Evolutionary conservation across 352 stramenopile species (phyloP).

Genomic region (Globisporangium megalacanthum): DNA sequence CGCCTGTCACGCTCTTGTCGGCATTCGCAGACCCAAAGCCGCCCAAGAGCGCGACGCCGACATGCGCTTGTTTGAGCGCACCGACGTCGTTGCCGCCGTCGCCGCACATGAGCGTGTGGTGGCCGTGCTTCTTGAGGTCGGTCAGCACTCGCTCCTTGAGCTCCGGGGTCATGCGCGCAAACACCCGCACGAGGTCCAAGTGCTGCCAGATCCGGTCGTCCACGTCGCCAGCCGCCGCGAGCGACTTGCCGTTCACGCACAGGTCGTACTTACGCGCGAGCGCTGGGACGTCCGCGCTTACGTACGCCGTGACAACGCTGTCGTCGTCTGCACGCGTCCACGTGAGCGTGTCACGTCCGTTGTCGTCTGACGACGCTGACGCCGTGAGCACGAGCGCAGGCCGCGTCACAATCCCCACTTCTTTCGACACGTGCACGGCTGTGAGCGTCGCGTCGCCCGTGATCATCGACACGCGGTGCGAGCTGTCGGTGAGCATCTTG

Average conservation of each 20-base stretch:
- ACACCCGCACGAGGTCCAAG: conserved; percentile 87
- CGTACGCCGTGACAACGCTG: conserved; percentile 56
- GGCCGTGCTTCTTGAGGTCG: conserved; percentile 90
- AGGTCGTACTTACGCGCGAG: conserved; percentile 82
- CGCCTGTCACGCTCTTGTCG: conserved; percentile 81
- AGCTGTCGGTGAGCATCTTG: conserved; percentile 88
- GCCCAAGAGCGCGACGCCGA: conserved; percentile 77
- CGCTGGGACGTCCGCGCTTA: conserved; percentile 45
- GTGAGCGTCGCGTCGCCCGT: conserved; percentile 98
- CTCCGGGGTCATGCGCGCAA: conserved; percentile 94
- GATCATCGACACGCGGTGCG: conserved; percentile 97
- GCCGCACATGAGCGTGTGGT: conserved; percentile 96
- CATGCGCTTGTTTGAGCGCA: conserved; percentile 90
- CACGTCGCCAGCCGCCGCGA: conserved; percentile 64
- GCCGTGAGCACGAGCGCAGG: conserved; percentile 69
- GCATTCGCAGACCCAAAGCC: conserved; percentile 83
- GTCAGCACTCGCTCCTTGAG: conserved; percentile 97
- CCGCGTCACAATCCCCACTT: conserved; percentile 91
- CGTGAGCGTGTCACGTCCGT: conserved; percentile 32
- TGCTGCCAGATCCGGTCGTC: conserved; percentile 83
- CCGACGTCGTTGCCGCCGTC: conserved; percentile 98
- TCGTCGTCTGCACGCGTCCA: conserved; percentile 85
- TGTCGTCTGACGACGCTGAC: conserved; percentile 21
- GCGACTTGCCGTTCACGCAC: conserved; percentile 78
- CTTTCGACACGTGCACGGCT: conserved; percentile 94